Base-by-base conservation (phyloP, 148 eudicot species). In the Cornus controversa region DNA sequence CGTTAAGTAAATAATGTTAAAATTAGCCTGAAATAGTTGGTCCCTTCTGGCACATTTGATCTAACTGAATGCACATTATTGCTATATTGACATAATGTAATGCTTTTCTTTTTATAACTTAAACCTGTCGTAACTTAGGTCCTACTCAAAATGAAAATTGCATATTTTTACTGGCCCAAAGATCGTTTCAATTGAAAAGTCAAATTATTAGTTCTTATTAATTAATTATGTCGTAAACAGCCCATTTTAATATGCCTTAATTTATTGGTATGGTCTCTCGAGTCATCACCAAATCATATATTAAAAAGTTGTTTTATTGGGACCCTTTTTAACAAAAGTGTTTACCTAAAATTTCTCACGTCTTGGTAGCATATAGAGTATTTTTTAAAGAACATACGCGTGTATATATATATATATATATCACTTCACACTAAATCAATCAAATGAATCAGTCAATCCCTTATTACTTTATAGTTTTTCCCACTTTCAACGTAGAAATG, bases 281-380 rank as follows among this genome's bases (percentile, higher is more conserved):
- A 34, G 67, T 58, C 76, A 28, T 73, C 76, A 60, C 77, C 68
- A 36, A 74, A 74, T 63, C 67, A 62, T 24, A 25, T 13, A 28
- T 15, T 54, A 45, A n/a, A n/a, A n/a, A 16, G 74, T 28, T 29
- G 36, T 1, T 24, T 58, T 18, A n/a, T 58, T 13, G 76, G 67
- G 66, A 1, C 45, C 67, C 70, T 16, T 60, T 73, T 58, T 60
- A 67, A 58, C 50, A 57, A 73, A 53, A 42, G 20, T 22, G 1
- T 29, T 20, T 9, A 14, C 18, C 22, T 14, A 54, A 9, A 31
- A 40, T 6, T 6, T 36, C 37, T 2, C 37, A 40, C 5, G 7
- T 40, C 3, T 50, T 50, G 57, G 15, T 50, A 13, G 57, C 64
- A 60, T 60, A 22, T 60, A n/a, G n/a, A n/a, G n/a, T 7, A 2